Evolutionary conservation across 2,329 filamentous ascomycete genomes (phyloP), one percentile per base, ranked within the genome.

Genomic region (Pyrenophora tritici-repentis): DNA sequence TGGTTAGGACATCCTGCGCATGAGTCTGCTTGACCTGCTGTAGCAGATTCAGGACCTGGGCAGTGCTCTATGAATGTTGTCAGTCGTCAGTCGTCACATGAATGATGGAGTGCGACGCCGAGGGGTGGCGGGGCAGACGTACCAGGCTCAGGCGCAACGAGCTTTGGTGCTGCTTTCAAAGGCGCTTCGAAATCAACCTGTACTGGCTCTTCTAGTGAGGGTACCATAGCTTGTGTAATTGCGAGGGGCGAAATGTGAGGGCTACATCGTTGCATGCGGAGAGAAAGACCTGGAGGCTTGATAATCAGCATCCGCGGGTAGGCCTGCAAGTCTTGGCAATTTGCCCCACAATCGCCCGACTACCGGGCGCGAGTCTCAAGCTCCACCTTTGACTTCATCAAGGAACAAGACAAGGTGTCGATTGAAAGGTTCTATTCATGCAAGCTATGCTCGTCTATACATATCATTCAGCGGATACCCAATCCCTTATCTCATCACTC

Each of bases 1-100:
- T 99, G 92, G 78, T 99, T 99, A 1, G 94, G 94, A 70, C 94
- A 99, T 46, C 92, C 92, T 40, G 88, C 90, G 78, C 94, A 99
- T 36, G 91, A 91, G 75, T 96, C 92, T 49, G 80, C 81, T 74
- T 81, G 76, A 42, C 83, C 84, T 39, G 83, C 83, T 61, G 83
- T 77, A 59, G 90, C 81, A 12, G 88, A 91, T 69, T 93, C 89
- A 3, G 90, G 94, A 0, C 94, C 94, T 3, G 93, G 93, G 69
- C 94, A 99, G 79, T 97, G 92, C 75, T 97, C 91, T 78, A 55
- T 22, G 1, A 9, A 31, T 20, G 6, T 42, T 24, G 39, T 59
- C 32, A 56, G 49, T 35, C 20, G 13, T 13, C 13, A 33, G 29
- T 29, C 14, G 12, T 14, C 22, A 18, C 12, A 18, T 29, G 10